phyloP scores from a whole-genome alignment of 2,329 filamentous ascomycete genomes.

The Nemania bipapillata region DNA sequence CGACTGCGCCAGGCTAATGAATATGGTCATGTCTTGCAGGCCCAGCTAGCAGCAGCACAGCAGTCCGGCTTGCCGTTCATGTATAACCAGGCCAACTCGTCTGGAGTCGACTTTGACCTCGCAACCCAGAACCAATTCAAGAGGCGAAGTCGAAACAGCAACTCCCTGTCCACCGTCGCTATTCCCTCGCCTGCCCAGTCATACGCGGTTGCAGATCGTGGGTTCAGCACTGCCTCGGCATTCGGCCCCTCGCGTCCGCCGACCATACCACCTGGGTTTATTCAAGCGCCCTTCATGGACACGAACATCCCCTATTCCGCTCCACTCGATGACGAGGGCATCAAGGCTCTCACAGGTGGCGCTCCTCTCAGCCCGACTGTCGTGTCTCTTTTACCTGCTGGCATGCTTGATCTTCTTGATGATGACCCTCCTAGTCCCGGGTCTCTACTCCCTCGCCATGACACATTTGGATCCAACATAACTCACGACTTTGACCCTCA shows the following conservation, averaged over 20 bases:
- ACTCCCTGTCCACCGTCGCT: constrained; percentile 57
- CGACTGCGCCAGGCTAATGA: constrained; percentile 60
- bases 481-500: constrained; percentile 62
- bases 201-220: constrained; percentile 55
- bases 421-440: constrained; percentile 65
- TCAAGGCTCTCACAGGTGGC: constrained; percentile 69
- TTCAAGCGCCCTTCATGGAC: constrained; percentile 65
- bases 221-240: constrained; percentile 32
- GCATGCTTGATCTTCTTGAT: constrained; percentile 69
- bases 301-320: constrained; percentile 56
- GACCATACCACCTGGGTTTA: constrained; percentile 61
- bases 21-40: constrained; percentile 59
- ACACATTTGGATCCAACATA: constrained; percentile 53
- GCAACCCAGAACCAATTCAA: constrained; percentile 57
- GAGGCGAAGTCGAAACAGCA: constrained; percentile 61
- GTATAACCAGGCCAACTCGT: constrained; percentile 59
- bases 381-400: constrained; percentile 76
- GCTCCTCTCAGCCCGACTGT: constrained; percentile 82
- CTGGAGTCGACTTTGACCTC: constrained; percentile 62
- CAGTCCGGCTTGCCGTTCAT: constrained; percentile 57
- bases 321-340: constrained; percentile 69
- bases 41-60: constrained; percentile 59
- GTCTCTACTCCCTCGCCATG: constrained; percentile 47
- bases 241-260: constrained; percentile 53
- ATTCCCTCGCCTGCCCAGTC: constrained; percentile 57